These are phyloP conservation scores for Botrytis aclada DNA, from an alignment of 2,329 filamentous ascomycete genomes.

Conservation along the genomic window DNA sequence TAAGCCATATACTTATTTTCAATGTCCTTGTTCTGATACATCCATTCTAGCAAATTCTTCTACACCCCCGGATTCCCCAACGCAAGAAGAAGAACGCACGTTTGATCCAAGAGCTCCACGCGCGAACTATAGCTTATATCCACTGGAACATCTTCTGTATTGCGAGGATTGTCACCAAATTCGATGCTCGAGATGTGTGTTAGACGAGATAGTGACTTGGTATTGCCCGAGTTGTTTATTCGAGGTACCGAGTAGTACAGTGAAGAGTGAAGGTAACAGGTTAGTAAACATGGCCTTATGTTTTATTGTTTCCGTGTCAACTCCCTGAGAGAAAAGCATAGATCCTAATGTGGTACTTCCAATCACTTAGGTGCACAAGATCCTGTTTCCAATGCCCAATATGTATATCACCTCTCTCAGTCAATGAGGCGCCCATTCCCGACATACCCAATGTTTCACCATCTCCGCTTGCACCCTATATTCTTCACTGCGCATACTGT, in stretches of 20 bases:
- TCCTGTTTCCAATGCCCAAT: conserved; percentile 95
- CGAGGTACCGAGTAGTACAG: conserved; percentile 88
- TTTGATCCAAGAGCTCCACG: conserved; percentile 84
- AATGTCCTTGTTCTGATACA: conserved; percentile 60
- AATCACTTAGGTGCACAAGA: conserved; percentile 67
- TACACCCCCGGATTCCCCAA: conserved; percentile 37
- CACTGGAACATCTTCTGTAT: conserved; percentile 89
- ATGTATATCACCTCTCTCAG: conserved; percentile 76
- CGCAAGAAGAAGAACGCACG: conserved; percentile 69
- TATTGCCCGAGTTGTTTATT: conserved; percentile 95
- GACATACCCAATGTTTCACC: conserved; percentile 45
- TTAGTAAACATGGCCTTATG: conserved; percentile 53
- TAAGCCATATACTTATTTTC: conserved; percentile 63
- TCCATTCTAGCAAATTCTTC: conserved; percentile 38
- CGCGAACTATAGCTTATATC: conserved; percentile 88
- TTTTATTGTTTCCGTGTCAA: neutral
- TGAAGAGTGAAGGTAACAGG: conserved; percentile 92
- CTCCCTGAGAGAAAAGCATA: neutral
- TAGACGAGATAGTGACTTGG: conserved; percentile 91
- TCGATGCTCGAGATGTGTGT: conserved; percentile 85
- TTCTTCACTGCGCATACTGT: conserved; percentile 85
- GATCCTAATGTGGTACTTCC: neutral
- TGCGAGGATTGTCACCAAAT: conserved; percentile 98
- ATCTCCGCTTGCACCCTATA: conserved; percentile 56
- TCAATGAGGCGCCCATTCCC: conserved; percentile 55